phyloP scores from a whole-genome alignment of 2,329 filamentous ascomycete genomes.

The Penicillium sp. region DNA sequence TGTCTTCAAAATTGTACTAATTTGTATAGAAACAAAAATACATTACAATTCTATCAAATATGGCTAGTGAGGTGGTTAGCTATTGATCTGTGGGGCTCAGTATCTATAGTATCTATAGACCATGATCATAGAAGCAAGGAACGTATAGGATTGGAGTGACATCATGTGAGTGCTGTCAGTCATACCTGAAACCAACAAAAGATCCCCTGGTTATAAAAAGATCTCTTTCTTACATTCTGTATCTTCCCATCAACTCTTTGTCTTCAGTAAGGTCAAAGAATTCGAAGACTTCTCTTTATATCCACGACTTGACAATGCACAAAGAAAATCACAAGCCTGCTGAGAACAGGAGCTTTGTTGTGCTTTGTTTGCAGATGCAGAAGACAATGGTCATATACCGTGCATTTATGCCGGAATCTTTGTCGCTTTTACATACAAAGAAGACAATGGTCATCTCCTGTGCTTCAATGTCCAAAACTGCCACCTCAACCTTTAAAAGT shows the following conservation, averaged over 20 bases:
- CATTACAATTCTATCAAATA: too few species aligned
- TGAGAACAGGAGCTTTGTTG: background rate
- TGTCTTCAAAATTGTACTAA: too few species aligned
- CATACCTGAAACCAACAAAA: too few species aligned
- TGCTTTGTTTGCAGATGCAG: background rate
- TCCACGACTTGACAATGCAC: background rate
- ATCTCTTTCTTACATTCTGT: too few species aligned
- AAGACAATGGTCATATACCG: background rate
- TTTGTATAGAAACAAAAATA: too few species aligned
- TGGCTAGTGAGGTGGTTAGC: too few species aligned
- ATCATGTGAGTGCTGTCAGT: too few species aligned
- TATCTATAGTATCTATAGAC: too few species aligned
- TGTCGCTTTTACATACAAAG: background rate
- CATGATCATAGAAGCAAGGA: too few species aligned
- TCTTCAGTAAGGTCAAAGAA: background rate
- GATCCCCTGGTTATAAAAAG: too few species aligned
- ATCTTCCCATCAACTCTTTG: background rate
- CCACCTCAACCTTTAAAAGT: background rate
- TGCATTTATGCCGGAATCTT: background rate
- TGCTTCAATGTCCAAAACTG: background rate
- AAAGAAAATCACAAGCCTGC: background rate
- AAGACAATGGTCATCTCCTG: background rate
- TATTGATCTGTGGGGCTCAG: too few species aligned
- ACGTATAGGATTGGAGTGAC: too few species aligned
- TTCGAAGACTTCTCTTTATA: background rate